Evolutionary conservation across 371 early-diverging fungal genomes (phyloP), one percentile per base, ranked within the genome.

Genomic region (Syncephalastrum contaminatum): DNA sequence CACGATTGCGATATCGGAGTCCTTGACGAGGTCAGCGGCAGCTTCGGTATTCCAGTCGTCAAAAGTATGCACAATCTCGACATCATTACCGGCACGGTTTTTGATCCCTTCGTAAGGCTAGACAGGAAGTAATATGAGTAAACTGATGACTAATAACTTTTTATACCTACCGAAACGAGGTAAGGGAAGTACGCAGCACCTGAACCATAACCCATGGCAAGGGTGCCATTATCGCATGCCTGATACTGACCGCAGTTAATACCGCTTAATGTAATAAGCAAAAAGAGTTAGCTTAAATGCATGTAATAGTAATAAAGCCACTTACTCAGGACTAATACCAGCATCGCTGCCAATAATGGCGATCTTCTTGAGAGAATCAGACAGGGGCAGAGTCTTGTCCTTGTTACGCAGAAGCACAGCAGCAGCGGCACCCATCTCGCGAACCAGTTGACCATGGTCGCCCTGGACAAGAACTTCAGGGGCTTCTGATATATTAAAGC

Each of bases 141-240:
- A 8, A 15, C 10, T n/a, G n/a, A 43, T 3, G 15, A 27, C 10
- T 8, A 30, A 30, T 8, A 10, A 12, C 4, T 13, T 8, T 6
- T 5, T 16, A 5, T 15, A 58, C 70, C 54, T 64, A 73, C 73
- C 4, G 74, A 67, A 50, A 84, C 60, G 20, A 85, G 24, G 56
- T 84, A 86, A 25, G 85, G 81, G 69, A 73, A 86, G 19, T 64
- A 51, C 18, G 75, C 64, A 7, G 83, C 74, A 43, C 88, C 88
- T 24, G 81, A 80, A 1, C 88, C 88, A 80, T 85, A 83, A 15
- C 86, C 86, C 59, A 70, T 70, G 43, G 83, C 82, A 13, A 85
- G 54, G 3, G 77, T 80, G 6, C 85, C 88, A 16, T 43, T 53
- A 25, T 48, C 58, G 49, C 68, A 67, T 4, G 64, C 68, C 19